These are phyloP conservation scores for Picea glauca DNA, from an alignment of 75 land plant genomes.

Conservation along the genomic window DNA sequence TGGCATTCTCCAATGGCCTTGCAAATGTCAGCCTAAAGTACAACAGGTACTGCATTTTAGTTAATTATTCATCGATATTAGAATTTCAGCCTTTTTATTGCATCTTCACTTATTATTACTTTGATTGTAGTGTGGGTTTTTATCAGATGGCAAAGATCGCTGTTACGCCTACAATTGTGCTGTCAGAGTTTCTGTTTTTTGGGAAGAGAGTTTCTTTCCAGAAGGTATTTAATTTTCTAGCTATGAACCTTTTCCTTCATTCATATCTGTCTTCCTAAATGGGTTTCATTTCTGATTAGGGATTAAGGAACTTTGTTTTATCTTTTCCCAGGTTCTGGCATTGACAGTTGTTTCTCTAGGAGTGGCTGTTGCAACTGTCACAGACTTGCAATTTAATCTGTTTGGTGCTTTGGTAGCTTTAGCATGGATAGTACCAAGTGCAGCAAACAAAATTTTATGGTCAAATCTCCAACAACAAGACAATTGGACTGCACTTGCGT, in stretches of 20 bases:
- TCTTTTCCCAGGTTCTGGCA: slow-evolving; percentile 56
- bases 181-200: slow-evolving; percentile 67
- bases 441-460: slow-evolving; percentile 89
- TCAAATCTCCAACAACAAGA: slow-evolving; percentile 81
- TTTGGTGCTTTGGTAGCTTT: slow-evolving; percentile 87
- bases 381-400: slow-evolving; percentile 75
- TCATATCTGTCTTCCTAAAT: neutral
- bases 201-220: slow-evolving; percentile 46
- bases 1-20: slow-evolving; percentile 63
- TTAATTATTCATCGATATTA: neutral
- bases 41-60: slow-evolving; percentile 42
- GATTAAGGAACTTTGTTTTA: neutral
- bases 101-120: neutral
- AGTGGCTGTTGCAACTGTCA: slow-evolving; percentile 88
- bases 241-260: neutral
- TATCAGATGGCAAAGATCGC: slow-evolving; percentile 98
- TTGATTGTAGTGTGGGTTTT: slow-evolving; percentile 79
- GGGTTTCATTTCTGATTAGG: neutral
- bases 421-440: slow-evolving; percentile 92
- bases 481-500: slow-evolving; percentile 94
- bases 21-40: slow-evolving; percentile 71
- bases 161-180: slow-evolving; percentile 87
- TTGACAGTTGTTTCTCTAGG: slow-evolving; percentile 76
- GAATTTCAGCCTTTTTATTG: neutral
- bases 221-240: slow-evolving; percentile 49